A percentile compares a stretch with the other conserved stretches of the same genome.
These are phyloP conservation scores for Pseudogymnoascus sp. DNA, from an alignment of 2,329 filamentous ascomycete species.

Conservation along the genomic window DNA sequence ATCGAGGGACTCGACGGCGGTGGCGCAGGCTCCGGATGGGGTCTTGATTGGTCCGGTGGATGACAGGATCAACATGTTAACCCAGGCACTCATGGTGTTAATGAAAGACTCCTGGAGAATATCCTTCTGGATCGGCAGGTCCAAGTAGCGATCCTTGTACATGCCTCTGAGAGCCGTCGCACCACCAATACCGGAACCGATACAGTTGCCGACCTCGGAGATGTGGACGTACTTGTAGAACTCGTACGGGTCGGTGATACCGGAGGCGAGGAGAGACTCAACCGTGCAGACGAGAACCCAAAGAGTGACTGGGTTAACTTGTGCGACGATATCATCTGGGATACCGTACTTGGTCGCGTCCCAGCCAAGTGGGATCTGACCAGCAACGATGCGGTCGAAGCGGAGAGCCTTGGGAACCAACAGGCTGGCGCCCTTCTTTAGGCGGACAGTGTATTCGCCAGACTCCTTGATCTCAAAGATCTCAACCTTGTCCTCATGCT, in stretches of 20 bases:
- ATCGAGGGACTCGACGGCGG: constrained; percentile 92
- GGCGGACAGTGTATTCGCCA: constrained; percentile 85
- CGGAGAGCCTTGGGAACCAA: constrained; percentile 95
- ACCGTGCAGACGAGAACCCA: constrained; percentile 91
- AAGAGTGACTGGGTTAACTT: constrained; percentile 93
- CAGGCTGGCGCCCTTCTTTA: constrained; percentile 91
- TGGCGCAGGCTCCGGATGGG: constrained; percentile 93
- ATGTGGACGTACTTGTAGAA: constrained; percentile 99
- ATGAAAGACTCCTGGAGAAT: constrained; percentile 99
- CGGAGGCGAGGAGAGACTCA: constrained; percentile 80
- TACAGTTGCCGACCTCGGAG: constrained; percentile 94
- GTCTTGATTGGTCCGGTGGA: constrained; percentile 98
- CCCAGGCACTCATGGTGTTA: constrained; percentile 99
- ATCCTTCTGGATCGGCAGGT: constrained; percentile 96
- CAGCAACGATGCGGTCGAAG: constrained; percentile 94
- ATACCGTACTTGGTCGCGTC: constrained; percentile 93
- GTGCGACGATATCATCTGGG: constrained; percentile 92
- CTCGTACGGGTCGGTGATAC: constrained; percentile 98
- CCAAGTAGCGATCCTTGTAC: constrained; percentile 96
- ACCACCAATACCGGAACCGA: constrained; percentile 97
- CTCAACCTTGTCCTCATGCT: constrained; percentile 96
- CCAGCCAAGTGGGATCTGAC: constrained; percentile 95
- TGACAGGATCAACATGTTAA: constrained; percentile 96
- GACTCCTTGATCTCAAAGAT: constrained; percentile 91
- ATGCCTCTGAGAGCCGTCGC: constrained; percentile 86